phyloP scores from a whole-genome alignment of 1,284 basidiomycete species.

The Boletus semigastroideus region DNA sequence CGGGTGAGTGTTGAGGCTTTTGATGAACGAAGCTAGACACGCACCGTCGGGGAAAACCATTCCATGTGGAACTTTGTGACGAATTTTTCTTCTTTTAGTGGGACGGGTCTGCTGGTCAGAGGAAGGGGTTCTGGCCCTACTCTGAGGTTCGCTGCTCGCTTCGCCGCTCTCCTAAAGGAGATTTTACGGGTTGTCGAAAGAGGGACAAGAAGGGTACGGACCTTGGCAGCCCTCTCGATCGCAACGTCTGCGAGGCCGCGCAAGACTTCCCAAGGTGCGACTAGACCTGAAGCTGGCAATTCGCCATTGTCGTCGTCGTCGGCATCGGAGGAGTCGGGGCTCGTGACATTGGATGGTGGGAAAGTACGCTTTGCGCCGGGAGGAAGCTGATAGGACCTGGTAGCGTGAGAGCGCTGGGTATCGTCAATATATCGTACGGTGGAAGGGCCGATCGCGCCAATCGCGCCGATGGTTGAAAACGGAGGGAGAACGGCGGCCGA shows the following conservation, averaged over 20 bases:
- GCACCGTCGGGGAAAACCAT: conserved; percentile 69
- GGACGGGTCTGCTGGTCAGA: conserved; percentile 65
- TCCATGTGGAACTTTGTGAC: conserved; percentile 51
- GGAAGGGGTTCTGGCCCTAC: conserved; percentile 68
- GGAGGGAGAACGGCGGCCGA: conserved; percentile 63
- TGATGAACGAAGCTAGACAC: conserved; percentile 9
- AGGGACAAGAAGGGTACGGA: conserved; percentile 29
- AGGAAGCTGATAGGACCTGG: conserved; percentile 40
- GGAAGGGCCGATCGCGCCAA: conserved; percentile 56
- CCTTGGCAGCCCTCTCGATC: conserved; percentile 72
- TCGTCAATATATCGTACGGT: conserved; percentile 56
- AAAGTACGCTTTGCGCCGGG: conserved; percentile 58
- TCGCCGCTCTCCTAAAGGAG: conserved; percentile 66
- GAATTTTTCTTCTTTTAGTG: conserved; percentile 67
- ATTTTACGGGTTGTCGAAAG: not conserved
- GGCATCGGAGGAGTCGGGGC: conserved; percentile 74
- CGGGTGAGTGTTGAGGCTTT: conserved; percentile 16
- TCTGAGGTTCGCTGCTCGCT: conserved; percentile 64
- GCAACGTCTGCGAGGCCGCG: conserved; percentile 79
- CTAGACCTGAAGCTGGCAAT: conserved; percentile 74
- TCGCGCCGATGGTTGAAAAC: conserved; percentile 65
- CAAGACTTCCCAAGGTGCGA: conserved; percentile 82
- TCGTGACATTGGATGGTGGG: conserved; percentile 62
- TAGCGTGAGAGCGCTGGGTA: conserved; percentile 36
- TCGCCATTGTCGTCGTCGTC: conserved; percentile 74